Evolutionary conservation across 1,284 basidiomycete species (phyloP).

Genomic region (Heterobasidion irregulare): DNA sequence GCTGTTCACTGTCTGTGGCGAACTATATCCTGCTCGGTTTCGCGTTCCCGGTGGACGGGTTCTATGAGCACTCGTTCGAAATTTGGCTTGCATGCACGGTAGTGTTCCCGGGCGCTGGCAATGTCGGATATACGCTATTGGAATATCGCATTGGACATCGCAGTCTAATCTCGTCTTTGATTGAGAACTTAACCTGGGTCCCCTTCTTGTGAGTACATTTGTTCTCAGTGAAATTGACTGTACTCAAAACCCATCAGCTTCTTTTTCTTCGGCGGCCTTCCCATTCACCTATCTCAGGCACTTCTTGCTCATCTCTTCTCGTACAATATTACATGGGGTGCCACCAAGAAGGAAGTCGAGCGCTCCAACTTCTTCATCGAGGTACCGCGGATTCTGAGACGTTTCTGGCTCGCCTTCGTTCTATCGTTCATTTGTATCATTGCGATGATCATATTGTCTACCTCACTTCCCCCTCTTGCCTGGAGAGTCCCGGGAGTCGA

Average conservation of each 20-base stretch:
- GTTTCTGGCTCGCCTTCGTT: constrained; percentile 60
- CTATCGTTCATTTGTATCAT: constrained; percentile 40
- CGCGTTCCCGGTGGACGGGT: constrained; percentile 58
- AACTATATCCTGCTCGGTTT: constrained; percentile 72
- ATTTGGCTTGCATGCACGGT: constrained; percentile 72
- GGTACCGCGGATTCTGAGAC: constrained; percentile 71
- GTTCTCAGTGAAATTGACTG: constrained; percentile 1
- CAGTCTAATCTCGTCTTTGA: constrained; percentile 39
- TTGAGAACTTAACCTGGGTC: constrained; percentile 69
- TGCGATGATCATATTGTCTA: constrained; percentile 48
- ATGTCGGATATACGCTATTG: constrained; percentile 60
- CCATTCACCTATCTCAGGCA: constrained; percentile 65
- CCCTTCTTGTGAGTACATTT: constrained; percentile 65
- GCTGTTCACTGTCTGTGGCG: constrained; percentile 51
- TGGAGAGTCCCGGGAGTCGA: constrained; percentile 54
- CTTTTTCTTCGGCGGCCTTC: constrained; percentile 80
- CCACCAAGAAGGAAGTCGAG: constrained; percentile 76
- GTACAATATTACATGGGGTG: constrained; percentile 79
- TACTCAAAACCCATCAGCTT: constrained; percentile 37
- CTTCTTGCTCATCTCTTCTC: constrained; percentile 78
- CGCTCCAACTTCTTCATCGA: constrained; percentile 84
- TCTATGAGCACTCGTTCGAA: constrained; percentile 65
- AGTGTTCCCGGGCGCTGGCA: constrained; percentile 70
- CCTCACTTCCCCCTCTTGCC: constrained; percentile 40
- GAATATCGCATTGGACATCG: constrained; percentile 71